Percentiles rank a stretch among this genome's conserved stretches.
These are phyloP conservation scores for Colletotrichum sp. DNA, from an alignment of 2,329 filamentous ascomycete species.

Conservation along the genomic window DNA sequence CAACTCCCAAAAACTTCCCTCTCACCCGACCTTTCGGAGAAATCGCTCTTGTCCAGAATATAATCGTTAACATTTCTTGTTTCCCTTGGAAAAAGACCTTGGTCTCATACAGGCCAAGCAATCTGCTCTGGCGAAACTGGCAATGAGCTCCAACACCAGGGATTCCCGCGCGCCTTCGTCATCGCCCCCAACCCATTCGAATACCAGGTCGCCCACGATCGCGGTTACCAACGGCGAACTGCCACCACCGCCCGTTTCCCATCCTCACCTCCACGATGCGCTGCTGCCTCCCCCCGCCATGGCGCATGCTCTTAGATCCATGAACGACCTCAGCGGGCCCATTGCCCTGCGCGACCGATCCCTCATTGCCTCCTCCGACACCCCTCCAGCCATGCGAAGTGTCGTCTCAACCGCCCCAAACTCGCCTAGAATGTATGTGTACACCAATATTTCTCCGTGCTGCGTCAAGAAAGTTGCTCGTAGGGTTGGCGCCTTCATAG, in stretches of 20 bases:
- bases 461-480: slow-evolving; percentile 1
- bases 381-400: slow-evolving; percentile 61
- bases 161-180: slow-evolving; percentile 11
- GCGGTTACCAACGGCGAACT: slow-evolving; percentile 12
- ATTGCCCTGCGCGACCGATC: slow-evolving; percentile 31
- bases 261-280: slow-evolving; percentile 25
- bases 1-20: background rate
- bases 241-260: slow-evolving; percentile 29
- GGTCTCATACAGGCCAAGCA: slow-evolving; percentile 40
- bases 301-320: slow-evolving; percentile 44
- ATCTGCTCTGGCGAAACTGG: slow-evolving; percentile 47
- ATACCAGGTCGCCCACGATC: background rate
- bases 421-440: slow-evolving; percentile 62
- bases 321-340: slow-evolving; percentile 44
- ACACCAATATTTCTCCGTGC: background rate
- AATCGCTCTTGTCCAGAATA: background rate
- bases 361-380: slow-evolving; percentile 38
- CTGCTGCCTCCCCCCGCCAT: slow-evolving; percentile 36
- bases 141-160: slow-evolving; percentile 44
- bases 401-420: slow-evolving; percentile 63
- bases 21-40: background rate
- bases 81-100: slow-evolving; percentile 21
- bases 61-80: slow-evolving; percentile 2
- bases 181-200: slow-evolving; percentile 34
- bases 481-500: background rate